Conservation (phyloP, 169 alveolate genomes). For the Eimeria tenella region DNA sequence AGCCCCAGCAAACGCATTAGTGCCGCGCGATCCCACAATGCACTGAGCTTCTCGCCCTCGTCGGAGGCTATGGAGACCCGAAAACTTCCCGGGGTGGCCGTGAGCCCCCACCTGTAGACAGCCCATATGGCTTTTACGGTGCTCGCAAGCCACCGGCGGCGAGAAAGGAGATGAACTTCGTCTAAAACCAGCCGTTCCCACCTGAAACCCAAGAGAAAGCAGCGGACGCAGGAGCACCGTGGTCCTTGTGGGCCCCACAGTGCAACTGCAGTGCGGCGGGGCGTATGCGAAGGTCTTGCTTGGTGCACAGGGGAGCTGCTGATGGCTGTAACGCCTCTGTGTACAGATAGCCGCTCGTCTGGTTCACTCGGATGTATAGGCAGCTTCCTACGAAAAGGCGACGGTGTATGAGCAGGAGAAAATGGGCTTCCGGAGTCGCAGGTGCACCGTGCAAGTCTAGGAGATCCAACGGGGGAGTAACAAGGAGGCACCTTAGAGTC, state of each 20-base stretch:
- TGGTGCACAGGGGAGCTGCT: not conserved
- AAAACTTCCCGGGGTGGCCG: not conserved
- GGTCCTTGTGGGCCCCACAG: not conserved
- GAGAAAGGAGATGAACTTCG: not conserved
- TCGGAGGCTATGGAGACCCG: no score
- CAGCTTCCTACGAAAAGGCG: not conserved
- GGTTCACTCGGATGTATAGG: not conserved
- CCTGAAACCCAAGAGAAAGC: not conserved
- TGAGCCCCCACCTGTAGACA: conserved; percentile 1
- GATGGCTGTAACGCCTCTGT: no score
- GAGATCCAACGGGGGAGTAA: not conserved
- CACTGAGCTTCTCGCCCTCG: no score
- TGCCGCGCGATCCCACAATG: no score
- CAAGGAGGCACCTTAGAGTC: not conserved
- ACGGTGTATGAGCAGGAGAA: not conserved
- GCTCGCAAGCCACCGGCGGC: not conserved
- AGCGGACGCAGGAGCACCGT: conserved; percentile 10
- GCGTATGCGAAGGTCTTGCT: not conserved
- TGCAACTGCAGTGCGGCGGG: not conserved
- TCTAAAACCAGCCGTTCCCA: conserved; percentile 10
- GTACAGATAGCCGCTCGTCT: not conserved
- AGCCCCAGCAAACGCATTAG: not conserved
- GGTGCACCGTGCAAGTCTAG: not conserved
- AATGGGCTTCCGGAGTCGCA: not conserved
- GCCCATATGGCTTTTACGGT: not conserved